Evolutionary conservation across 495 filamentous ascomycete species (phyloP), one percentile per base, ranked within the genome.

Genomic region (Peziza echinospora): DNA sequence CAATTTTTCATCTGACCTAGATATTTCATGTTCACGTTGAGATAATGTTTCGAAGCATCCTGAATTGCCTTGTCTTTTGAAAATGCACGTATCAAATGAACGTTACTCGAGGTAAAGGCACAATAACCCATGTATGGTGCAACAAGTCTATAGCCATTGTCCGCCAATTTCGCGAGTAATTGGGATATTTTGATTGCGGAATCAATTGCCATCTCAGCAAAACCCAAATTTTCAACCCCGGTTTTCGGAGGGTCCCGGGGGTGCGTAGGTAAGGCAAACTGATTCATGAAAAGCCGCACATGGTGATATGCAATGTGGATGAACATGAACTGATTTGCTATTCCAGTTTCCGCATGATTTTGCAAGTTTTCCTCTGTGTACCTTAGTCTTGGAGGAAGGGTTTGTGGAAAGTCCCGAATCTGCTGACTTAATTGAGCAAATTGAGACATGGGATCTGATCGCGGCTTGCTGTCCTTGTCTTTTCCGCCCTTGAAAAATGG

Each of bases 71-170:
- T 63, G 53, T 89, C 85, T 54, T 77, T 77, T 7, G 83, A 85
- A 62, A 93, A 94, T 30, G 86, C 82, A 7, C 84, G 84, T 63
- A 81, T 82, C 44, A 97, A 78, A 53, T 97, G 89, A 22, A 94
- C 81, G 5, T 83, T 91, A 49, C 82, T 89, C 3, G 86, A 83
- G 21, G 83, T 70, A 54, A 93, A 97, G 17, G 89, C 85, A 54
- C 83, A 91, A 57, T 97, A 97, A 0, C 89, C 87, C 1, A 82
- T 77, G 59, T 94, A 97, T 2, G 89, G 87, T 13, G 86, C 87
- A 5, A 82, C 78, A 22, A 93, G 75, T 45, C 77, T 74, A 4
- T 26, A 50, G 9, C 56, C 56, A 60, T 91, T 75, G 26, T 78
- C 74, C 50, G 79, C 78, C 25, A 80, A 76, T 45, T 84, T 80